Evolutionary conservation across 2,329 filamentous ascomycete species (phyloP), one percentile per base, ranked within the genome.

Genomic region (Ascochyta clinopodiicola): DNA sequence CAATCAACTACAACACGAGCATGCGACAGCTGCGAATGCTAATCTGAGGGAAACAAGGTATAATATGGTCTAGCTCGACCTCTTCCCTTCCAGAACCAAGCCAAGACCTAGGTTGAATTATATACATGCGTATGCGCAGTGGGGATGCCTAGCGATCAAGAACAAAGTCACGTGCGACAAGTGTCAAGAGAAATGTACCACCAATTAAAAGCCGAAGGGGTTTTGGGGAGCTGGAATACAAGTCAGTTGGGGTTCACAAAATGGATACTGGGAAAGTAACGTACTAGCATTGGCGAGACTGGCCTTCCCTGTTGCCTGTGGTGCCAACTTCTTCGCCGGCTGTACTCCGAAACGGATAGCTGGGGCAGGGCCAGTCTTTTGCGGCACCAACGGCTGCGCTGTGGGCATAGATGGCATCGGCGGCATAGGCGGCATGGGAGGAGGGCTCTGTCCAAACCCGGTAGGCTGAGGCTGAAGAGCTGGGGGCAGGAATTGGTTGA

Each of bases 201-300:
- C 21, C 6, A 6, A 39, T 65, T 82, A 89, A 66, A 89, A 90
- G 36, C 87, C 87, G 74, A 90, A 90, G 2, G 87, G 87, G 72
- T 90, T 90, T 67, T 87, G 82, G 45, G 87, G 86, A 55, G 87
- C 87, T 89, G 37, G 81, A 85, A 15, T 27, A 13, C 5, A 5
- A 4, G 46, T 65, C 59, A 60, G 57, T 25, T 52, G 29, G 24
- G 6, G 10, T 46, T 15, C 49, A 12, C 31, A 44, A n/a, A 17
- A 13, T 55, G 21, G 19, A 4, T n/a, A 13, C 25, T 48, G 19
- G 9, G 17, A 36, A 27, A 51, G 25, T 35, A 24, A 93, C 94
- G 89, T 88, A 98, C 94, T 99, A 71, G 95, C 95, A 86, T 96
- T 91, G 47, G 90, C 84, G 64, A 99, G 83, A 75, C 98, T 97